Evolutionary conservation across 2,329 filamentous ascomycete genomes (phyloP).

Genomic region (Neonectria punicea): DNA sequence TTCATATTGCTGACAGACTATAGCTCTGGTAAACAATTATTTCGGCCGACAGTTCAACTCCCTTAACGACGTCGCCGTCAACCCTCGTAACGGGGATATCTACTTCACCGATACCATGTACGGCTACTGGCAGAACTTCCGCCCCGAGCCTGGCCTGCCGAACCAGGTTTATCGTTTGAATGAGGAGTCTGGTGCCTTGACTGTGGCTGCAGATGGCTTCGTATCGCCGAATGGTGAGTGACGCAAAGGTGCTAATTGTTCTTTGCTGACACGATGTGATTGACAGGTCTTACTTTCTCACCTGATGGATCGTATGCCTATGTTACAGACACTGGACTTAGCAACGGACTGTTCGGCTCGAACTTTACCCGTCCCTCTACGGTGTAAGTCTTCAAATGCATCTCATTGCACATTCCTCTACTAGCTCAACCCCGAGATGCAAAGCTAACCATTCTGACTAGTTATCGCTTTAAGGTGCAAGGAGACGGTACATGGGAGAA

Average conservation of each 20-base stretch:
- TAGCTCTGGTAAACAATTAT: constrained; percentile 66
- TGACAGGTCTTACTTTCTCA: constrained; percentile 63
- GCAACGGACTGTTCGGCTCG: constrained; percentile 52
- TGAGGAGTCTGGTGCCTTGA: constrained; percentile 59
- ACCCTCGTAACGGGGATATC: constrained; percentile 63
- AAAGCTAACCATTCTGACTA: not conserved
- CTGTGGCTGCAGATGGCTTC: constrained; percentile 68
- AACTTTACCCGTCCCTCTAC: constrained; percentile 56
- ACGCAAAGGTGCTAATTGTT: rapidly evolving
- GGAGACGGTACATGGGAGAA: constrained; percentile 59
- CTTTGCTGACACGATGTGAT: not conserved
- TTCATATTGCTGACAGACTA: not conserved
- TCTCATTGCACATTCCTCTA: too few relatives aligned
- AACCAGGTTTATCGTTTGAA: constrained; percentile 70
- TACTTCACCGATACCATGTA: constrained; percentile 74
- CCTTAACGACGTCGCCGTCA: constrained; percentile 66
- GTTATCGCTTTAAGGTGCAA: constrained; percentile 51
- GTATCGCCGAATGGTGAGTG: constrained; percentile 62
- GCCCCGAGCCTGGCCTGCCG: constrained; percentile 61
- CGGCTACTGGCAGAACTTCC: constrained; percentile 67
- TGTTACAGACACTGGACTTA: constrained; percentile 65
- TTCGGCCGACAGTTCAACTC: constrained; percentile 71
- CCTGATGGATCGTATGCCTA: constrained; percentile 65
- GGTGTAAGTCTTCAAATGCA: constrained; percentile 41
- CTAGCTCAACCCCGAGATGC: too few relatives aligned